A percentile compares a stretch with the other conserved stretches of the same genome.
Evolutionary conservation across 2,329 filamentous ascomycete genomes (phyloP).

Genomic region (Colletotrichum eleusines): DNA sequence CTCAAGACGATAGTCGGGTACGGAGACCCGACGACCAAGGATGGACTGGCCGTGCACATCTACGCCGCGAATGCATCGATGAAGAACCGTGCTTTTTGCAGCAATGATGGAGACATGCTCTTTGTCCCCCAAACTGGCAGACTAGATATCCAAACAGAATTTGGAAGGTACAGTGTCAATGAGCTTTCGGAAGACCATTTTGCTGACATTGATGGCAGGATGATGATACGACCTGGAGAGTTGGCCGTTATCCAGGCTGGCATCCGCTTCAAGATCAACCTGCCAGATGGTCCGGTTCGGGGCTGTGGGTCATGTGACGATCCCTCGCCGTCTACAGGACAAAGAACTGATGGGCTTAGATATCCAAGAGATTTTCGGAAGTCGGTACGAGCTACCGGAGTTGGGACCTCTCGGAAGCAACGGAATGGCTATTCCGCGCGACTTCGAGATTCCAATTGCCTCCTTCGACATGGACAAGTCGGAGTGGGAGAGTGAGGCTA

Average conservation of each 20-base stretch:
- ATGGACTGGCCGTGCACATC: constrained; percentile 62
- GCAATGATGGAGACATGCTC: constrained; percentile 74
- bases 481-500: constrained; percentile 43
- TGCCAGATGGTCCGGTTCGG: constrained; percentile 68
- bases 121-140: constrained; percentile 73
- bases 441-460: constrained; percentile 73
- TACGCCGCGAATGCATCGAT: constrained; percentile 62
- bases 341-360: constrained; percentile 47
- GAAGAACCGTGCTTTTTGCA: constrained; percentile 59
- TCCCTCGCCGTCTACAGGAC: background rate
- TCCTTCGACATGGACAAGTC: constrained; percentile 54
- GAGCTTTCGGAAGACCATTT: constrained; percentile 20
- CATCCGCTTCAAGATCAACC: constrained; percentile 68
- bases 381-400: constrained; percentile 72
- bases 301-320: constrained; percentile 56
- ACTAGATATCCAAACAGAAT: constrained; percentile 75
- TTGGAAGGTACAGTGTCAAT: constrained; percentile 60
- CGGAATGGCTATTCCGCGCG: constrained; percentile 71
- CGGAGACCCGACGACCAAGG: constrained; percentile 62
- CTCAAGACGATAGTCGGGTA: constrained; percentile 62
- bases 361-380: constrained; percentile 74
- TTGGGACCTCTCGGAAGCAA: constrained; percentile 74
- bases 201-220: constrained; percentile 24
- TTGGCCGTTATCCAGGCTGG: constrained; percentile 74
- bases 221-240: constrained; percentile 72